phyloP scores from a whole-genome alignment of 2,329 filamentous ascomycete genomes.

The Pyrenochaeta sp. region DNA sequence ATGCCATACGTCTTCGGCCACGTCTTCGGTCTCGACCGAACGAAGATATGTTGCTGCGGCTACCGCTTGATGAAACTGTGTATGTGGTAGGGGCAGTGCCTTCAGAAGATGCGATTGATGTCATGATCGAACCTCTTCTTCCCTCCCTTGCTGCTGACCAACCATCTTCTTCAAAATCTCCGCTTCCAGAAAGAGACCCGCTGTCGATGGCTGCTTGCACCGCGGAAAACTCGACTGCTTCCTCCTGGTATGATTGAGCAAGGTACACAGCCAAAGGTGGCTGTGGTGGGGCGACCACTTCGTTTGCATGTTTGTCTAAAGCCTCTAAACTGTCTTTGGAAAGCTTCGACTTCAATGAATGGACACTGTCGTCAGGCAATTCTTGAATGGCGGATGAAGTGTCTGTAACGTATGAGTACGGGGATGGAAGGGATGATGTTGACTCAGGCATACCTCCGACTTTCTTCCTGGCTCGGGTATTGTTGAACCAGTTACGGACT shows the following conservation, averaged over 20 bases:
- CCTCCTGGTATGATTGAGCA: slow-evolving; percentile 44
- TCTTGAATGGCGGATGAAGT: slow-evolving; percentile 2
- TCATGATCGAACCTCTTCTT: slow-evolving; percentile 37
- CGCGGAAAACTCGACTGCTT: slow-evolving; percentile 34
- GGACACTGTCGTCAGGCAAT: slow-evolving; percentile 9
- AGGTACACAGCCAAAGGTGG: slow-evolving; percentile 44
- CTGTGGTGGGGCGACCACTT: slow-evolving; percentile 30
- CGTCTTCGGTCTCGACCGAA: slow-evolving; percentile 44
- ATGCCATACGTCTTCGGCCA: slow-evolving; percentile 44
- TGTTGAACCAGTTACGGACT: slow-evolving; percentile 48
- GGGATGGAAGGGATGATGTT: neutral
- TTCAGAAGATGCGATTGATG: slow-evolving; percentile 41
- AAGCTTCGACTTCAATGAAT: slow-evolving; percentile 28
- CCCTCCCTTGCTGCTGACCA: slow-evolving; percentile 32
- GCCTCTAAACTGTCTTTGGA: slow-evolving; percentile 42
- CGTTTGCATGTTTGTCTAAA: slow-evolving; percentile 31
- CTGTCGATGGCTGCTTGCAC: slow-evolving; percentile 42
- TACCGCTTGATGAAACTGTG: slow-evolving; percentile 40
- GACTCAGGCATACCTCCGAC: slow-evolving; percentile 24
- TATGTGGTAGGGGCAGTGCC: slow-evolving; percentile 42
- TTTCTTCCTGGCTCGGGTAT: slow-evolving; percentile 43
- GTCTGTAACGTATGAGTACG: slow-evolving; percentile 19
- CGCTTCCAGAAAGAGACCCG: slow-evolving; percentile 27
- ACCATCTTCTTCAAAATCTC: slow-evolving; percentile 27
- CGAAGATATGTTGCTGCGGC: slow-evolving; percentile 43